These are phyloP conservation scores for Phyllosticta ampelicida DNA, from an alignment of 2,329 filamentous ascomycete genomes.

Conservation along the genomic window DNA sequence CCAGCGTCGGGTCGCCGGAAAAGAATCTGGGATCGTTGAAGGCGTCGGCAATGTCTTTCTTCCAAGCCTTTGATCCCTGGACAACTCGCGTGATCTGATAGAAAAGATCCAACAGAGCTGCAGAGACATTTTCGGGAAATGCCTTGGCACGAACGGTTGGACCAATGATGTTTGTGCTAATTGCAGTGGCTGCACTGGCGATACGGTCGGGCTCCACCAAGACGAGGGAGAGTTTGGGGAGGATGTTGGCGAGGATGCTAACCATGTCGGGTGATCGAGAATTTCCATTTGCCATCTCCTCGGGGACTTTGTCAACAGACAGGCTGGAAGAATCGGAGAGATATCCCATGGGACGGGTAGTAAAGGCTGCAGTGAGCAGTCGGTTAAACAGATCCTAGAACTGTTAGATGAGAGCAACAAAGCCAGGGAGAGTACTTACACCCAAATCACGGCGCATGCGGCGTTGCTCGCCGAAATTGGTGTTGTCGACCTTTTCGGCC, in stretches of 20 bases:
- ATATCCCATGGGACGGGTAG: conserved; percentile 69
- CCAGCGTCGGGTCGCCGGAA: conserved; percentile 52
- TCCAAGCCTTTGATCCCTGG: conserved; percentile 80
- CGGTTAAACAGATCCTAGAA: conserved; percentile 77
- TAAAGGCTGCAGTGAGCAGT: conserved; percentile 86
- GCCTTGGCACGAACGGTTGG: conserved; percentile 73
- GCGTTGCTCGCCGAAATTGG: conserved; percentile 87
- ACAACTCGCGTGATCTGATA: conserved; percentile 67
- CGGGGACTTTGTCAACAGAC: conserved; percentile 27
- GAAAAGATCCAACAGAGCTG: conserved; percentile 59
- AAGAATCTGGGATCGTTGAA: conserved; percentile 90
- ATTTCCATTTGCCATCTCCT: conserved; percentile 18
- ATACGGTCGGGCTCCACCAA: conserved; percentile 80
- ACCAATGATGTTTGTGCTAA: conserved; percentile 72
- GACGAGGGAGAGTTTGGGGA: conserved; percentile 71
- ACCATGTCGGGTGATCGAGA: conserved; percentile 51
- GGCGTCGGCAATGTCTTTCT: conserved; percentile 81
- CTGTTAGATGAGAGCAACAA: conserved; percentile 14
- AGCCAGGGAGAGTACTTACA: conserved; percentile 42
- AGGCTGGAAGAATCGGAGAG: conserved; percentile 35
- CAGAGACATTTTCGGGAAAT: conserved; percentile 77
- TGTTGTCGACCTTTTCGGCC: conserved; percentile 94
- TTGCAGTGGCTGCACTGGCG: conserved; percentile 62
- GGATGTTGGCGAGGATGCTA: conserved; percentile 64
- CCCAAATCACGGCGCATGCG: conserved; percentile 86